Conservation (phyloP, 352 stramenopile species). For the Hyaloperonospora arabidopsidis region DNA sequence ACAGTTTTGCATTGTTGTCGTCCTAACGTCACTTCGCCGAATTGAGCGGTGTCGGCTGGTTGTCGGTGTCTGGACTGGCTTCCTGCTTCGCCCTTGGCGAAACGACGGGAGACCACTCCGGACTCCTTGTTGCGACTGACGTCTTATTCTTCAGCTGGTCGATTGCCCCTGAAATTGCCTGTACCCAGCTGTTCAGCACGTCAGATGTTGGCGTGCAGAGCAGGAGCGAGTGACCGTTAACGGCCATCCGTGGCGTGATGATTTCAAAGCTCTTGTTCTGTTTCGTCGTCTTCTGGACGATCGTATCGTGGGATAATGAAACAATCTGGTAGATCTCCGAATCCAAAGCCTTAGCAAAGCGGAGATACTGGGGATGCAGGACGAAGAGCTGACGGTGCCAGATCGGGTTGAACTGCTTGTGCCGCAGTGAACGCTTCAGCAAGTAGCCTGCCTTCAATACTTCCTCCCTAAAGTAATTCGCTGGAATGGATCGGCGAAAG, state of each 20-base stretch:
- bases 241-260: slow-evolving; percentile 62
- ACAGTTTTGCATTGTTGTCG: slow-evolving; percentile 2
- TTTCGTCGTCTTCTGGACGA: slow-evolving; percentile 62
- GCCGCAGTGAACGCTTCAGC: slow-evolving; percentile 80
- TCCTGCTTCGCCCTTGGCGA: slow-evolving; percentile 19
- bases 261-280: slow-evolving; percentile 76
- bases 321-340: slow-evolving; percentile 70
- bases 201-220: slow-evolving; percentile 46
- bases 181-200: slow-evolving; percentile 53
- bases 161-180: slow-evolving; percentile 49
- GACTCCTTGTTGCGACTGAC: slow-evolving; percentile 3
- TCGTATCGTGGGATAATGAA: slow-evolving; percentile 50
- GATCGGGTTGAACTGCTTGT: slow-evolving; percentile 82
- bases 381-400: slow-evolving; percentile 73
- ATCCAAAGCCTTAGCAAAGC: slow-evolving; percentile 59
- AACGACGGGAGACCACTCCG: slow-evolving; percentile 20
- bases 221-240: slow-evolving; percentile 54
- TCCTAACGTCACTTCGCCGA: slow-evolving; percentile 14
- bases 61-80: slow-evolving; percentile 20
- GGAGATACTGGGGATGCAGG: slow-evolving; percentile 55
- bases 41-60: slow-evolving; percentile 14
- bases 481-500: slow-evolving; percentile 30
- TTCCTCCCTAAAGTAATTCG: slow-evolving; percentile 49
- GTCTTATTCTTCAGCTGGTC: slow-evolving; percentile 29
- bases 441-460: slow-evolving; percentile 65